Base-by-base conservation (phyloP, 495 filamentous ascomycete species). In the Penicillium canariense region DNA sequence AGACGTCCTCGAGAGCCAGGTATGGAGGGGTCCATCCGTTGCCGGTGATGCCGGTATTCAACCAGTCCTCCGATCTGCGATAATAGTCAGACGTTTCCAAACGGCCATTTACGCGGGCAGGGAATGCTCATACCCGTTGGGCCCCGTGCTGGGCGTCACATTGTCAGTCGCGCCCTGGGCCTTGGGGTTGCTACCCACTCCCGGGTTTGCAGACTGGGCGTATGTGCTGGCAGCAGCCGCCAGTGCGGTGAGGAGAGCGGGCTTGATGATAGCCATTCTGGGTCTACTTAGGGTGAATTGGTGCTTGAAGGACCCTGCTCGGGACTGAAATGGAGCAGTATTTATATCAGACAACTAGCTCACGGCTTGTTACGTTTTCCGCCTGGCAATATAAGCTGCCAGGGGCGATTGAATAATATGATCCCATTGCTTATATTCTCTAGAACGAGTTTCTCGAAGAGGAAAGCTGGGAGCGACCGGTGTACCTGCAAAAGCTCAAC, bases 1-100 rank as follows among this genome's bases (percentile, higher is more conserved):
- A 52, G 25, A 71, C 36, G 31, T 63, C 58, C 10, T 61, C 60
- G 34, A 69, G 56, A 18, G 60, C 56, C 20, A 71, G 56, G 55
- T 54, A 70, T 7, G 68, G 68, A 2, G 68, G 65, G 25, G 60
- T 62, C 68, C 68, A 72, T 32, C 68, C 68, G 42, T 57, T 47
- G 31, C 34, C 48, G 30, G 55, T 59, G 43, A 72, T 49, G 32
- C 68, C 68, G 17, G 65, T 65, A 42, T 71, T 71, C 6, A 71
- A 59, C 68, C 68, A 71, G 39, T 68, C 63, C 34, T 72, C 68
- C 18, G 67, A 67, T 42, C 68, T 68, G 53, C 20, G 22, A 7
- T 30, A 8, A 15, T 12, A 1, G 26, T 52, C 48, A 50, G 35
- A 14, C 27, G 15, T 12, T 14, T 27, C 35, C 5, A 43, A n/a